phyloP scores from a whole-genome alignment of 2,329 filamentous ascomycete genomes.

The Plectosphaerella cucumerina region DNA sequence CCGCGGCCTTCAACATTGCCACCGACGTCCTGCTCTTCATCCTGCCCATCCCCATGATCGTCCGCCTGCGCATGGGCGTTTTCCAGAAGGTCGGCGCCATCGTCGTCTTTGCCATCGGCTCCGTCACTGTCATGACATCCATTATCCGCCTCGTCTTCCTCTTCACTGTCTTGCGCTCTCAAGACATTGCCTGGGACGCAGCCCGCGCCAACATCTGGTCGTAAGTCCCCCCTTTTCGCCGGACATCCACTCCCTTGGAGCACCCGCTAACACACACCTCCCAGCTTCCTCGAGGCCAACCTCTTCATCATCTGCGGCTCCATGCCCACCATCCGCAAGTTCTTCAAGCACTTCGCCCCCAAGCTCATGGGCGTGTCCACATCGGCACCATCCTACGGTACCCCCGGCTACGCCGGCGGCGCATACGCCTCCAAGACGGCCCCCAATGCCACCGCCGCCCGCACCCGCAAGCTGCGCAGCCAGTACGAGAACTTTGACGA shows the following conservation, averaged over 20 bases:
- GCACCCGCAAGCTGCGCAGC: constrained; percentile 1
- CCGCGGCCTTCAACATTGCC: constrained; percentile 42
- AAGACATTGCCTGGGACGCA: constrained; percentile 8
- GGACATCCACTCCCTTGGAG: neutral
- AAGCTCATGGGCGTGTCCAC: constrained; percentile 18
- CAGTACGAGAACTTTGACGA: constrained; percentile 9
- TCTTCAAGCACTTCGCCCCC: constrained; percentile 31
- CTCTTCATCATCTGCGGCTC: constrained; percentile 35
- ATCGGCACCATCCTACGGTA: neutral
- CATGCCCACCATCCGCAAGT: constrained; percentile 33
- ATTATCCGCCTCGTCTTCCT: constrained; percentile 7
- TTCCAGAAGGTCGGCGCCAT: constrained; percentile 42
- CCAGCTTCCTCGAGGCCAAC: constrained; percentile 31
- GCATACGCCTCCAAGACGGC: neutral
- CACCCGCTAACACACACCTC: neutral
- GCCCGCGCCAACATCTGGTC: constrained; percentile 11
- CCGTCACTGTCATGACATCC: constrained; percentile 13
- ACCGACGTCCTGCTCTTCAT: constrained; percentile 43
- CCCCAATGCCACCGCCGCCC: neutral
- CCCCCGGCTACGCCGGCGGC: neutral
- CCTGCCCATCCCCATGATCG: constrained; percentile 41
- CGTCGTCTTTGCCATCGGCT: constrained; percentile 39
- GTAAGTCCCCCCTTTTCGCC: neutral
- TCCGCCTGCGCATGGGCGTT: constrained; percentile 36
- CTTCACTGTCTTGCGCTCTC: constrained; percentile 2